Conservation (phyloP, 371 early-diverging fungal genomes). For the Mycotypha africana region DNA sequence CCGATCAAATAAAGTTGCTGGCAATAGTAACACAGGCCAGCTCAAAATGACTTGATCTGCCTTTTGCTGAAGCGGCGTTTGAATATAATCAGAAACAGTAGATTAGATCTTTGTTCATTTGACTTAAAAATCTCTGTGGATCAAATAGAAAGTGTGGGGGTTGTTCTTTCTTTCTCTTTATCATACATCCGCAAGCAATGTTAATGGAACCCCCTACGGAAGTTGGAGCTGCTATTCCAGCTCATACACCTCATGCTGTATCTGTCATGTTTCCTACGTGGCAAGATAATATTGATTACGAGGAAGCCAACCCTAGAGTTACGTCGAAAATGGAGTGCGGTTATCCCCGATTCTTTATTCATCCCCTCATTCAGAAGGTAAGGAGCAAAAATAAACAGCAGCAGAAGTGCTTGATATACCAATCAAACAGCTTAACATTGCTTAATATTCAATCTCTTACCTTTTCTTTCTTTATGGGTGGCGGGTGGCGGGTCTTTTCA, state of each 20-base stretch:
- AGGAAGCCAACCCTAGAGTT: constrained; percentile 79
- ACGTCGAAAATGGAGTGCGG: constrained; percentile 73
- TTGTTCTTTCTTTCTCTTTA: constrained; percentile 4
- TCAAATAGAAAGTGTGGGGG: no score
- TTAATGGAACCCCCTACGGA: constrained; percentile 29
- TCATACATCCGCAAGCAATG: no score
- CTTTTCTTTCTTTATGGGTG: background rate
- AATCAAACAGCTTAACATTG: no score
- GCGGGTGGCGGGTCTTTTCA: background rate
- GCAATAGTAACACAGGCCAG: no score
- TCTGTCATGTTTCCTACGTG: constrained; percentile 93
- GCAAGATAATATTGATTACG: constrained; percentile 88
- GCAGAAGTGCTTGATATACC: no score
- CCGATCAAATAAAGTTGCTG: no score
- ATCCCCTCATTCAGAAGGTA: constrained; percentile 66
- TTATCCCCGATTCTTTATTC: constrained; percentile 93
- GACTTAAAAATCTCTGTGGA: no score
- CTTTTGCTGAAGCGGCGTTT: no score
- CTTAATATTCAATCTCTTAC: no score
- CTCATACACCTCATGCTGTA: constrained; percentile 79
- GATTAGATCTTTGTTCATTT: no score
- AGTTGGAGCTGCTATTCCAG: constrained; percentile 65
- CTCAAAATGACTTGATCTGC: no score
- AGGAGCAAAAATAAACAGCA: background rate
- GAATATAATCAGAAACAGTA: no score